Evolutionary conservation across 176 grass and related monocot species (phyloP), one percentile per base, ranked within the genome.

Genomic region (Aechmea fasciata): DNA sequence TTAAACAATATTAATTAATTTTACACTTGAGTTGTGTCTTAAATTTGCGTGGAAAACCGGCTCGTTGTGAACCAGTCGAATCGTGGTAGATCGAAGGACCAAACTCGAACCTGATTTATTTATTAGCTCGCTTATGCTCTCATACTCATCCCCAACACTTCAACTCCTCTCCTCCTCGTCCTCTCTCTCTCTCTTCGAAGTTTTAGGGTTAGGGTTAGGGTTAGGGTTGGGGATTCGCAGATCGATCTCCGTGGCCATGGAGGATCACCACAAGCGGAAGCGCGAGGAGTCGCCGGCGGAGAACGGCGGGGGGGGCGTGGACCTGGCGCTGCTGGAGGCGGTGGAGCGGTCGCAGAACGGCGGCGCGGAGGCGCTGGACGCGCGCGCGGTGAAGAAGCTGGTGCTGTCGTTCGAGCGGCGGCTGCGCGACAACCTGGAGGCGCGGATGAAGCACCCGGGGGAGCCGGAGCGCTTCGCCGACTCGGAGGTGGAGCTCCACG

Each of bases 361-460:
- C 6, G 83, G 76, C 18, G 76, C 86, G 1, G 93, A 97, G 12
- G 86, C 86, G 26, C 88, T 97, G 20, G 93, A 97, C 86, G 76
- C 89, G 41, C 89, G 93, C 11, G 81, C 89, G 6, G 79, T 80
- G 11, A 97, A 97, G 77, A 83, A 91, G 50, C 84, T 92, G 10
- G 86, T 97, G 0, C 80, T 97, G 2, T 72, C 81, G 64, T 97
- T 97, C 84, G 89, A 97, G 86, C 93, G 89, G 49, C 79, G 84
- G 11, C 93, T 97, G 4, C 76, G 82, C 0, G 88, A 92, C 66
- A 97, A 97, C 82, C 86, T 97, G 65, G 93, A 97, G 86, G 93
- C 86, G 15, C 86, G 93, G 17, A 92, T 97, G 86, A 97, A 92
- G 73, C 83, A 96, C 61, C 86, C 93, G 18, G 89, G 90, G 65